Base-by-base conservation (phyloP, 768 basidiomycete genomes). In the Lactifluus pinguis region DNA sequence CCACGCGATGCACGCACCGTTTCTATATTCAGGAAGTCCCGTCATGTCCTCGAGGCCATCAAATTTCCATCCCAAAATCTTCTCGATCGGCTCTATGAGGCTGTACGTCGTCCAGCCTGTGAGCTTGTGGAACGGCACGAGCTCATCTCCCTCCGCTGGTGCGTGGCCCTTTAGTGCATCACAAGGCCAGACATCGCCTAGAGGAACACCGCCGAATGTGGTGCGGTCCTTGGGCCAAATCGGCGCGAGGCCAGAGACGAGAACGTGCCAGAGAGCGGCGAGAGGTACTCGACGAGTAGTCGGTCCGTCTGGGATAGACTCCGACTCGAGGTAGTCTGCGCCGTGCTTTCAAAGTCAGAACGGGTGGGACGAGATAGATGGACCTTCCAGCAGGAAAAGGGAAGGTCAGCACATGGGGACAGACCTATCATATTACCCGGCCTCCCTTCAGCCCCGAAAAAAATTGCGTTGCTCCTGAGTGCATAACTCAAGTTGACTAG, bases 111-210 rank as follows among this genome's bases (percentile, higher is more conserved):
- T 79, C 95, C 95, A 99, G 62, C 89, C 87, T 0, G 91, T 92
- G 51, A 99, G 79, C 72, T 99, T 98, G 76, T 98, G 95, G 78
- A 98, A 98, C 0, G 93, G 89, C 7, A 98, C 92, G 34, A 92
- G 77, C 55, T 84, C 79, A 55, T 86, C 86, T 50, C 84, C 86
- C 66, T 83, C 83, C 25, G 56, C 60, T 11, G 62, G 49, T n/a
- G 66, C 60, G 8, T 68, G 53, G 39, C 49, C 59, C 49, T 68
- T 68, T 63, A 86, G 76, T 0, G 80, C 80, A 5, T 80, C 74
- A 65, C 92, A 95, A 0, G 87, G 87, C 95, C 95, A 98, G 49
- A 94, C 94, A 69, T 98, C 95, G 21, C 95, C 95, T 6, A 98
- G 81, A 0, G 87, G 70, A 29, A 88, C 72, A 4, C 83, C 86